Evolutionary conservation across 495 filamentous ascomycete genomes (phyloP).

Genomic region (Lentithecium fluviatile): DNA sequence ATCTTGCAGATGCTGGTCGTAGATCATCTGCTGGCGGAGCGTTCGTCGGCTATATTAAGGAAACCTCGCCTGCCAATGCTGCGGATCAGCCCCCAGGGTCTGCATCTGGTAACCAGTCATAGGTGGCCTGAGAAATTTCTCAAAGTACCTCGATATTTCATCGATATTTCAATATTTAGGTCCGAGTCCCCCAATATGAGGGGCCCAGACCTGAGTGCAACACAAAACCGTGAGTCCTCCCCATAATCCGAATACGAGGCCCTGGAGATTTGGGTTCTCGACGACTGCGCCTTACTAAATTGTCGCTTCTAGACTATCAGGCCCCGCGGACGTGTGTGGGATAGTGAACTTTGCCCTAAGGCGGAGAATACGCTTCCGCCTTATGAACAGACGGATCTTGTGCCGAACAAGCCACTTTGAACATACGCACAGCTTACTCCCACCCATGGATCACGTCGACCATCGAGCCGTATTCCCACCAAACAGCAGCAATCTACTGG

Average conservation of each 20-base stretch:
- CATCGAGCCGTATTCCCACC: not conserved
- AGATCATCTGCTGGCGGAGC: slow-evolving; percentile 10
- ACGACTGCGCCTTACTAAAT: slow-evolving; percentile 1
- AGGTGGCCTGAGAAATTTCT: not conserved
- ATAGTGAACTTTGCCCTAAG: not conserved
- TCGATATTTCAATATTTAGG: not conserved
- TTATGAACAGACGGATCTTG: not conserved
- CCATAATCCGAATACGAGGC: slow-evolving; percentile 3
- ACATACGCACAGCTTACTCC: not conserved
- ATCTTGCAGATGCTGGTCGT: slow-evolving; percentile 8
- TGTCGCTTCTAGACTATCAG: not conserved
- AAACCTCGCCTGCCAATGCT: slow-evolving; percentile 8
- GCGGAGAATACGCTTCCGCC: not conserved
- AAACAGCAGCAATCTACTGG: not conserved
- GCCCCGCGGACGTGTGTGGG: not conserved
- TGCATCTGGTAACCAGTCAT: not conserved
- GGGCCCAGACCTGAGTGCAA: not conserved
- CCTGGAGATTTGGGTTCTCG: not conserved
- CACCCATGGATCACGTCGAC: not conserved
- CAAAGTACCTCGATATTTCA: slow-evolving; percentile 4
- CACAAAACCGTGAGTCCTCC: not conserved
- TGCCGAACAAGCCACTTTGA: not conserved
- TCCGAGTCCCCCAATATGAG: slow-evolving; percentile 2
- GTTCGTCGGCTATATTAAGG: slow-evolving; percentile 19
- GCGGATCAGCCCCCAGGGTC: slow-evolving; percentile 8